Base-by-base conservation (phyloP, 2,329 filamentous ascomycete species). In the Aspergillus sp. region DNA sequence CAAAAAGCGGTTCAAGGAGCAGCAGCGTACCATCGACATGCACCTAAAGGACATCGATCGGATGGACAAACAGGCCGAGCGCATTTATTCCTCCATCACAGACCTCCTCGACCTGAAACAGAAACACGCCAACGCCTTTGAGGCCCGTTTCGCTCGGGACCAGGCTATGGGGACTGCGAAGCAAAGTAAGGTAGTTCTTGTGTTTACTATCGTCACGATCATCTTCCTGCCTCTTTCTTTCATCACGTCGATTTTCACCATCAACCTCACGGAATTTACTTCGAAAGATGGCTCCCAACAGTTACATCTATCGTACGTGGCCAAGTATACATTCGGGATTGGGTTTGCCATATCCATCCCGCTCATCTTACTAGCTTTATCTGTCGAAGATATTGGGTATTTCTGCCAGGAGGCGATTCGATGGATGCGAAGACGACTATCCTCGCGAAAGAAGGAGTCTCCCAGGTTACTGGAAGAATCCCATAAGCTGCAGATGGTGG, bases 71-170 rank as follows among this genome's bases (percentile, higher is more conserved):
- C 81, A 83, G 58, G 80, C 81, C 0, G 71, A 76, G 45, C 72
- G 75, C 19, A 78, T 83, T 47, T 83, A 83, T 55, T 66, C 73
- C 35, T 77, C 73, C 44, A 74, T 85, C 36, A 81, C 77, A 0
- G 77, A 84, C 51, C 65, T 85, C 5, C 74, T 86, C 0, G 82
- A 85, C 50, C 71, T 85, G 1, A 86, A 86, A 54, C 82, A 86
- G 53, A 85, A 85, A 59, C 81, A 85, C 45, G 81, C 80, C 50
- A 85, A 85, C 61, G 80, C 79, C 0, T 77, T 83, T 37, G 82
- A 85, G 57, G 82, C 81, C 1, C 75, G 81, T 3, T 83, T 69
- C 44, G 63, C 65, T 4, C 64, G 68, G 19, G 78, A 83, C 39
- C 80, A 83, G 59, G 81, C 82, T 0, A 73, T 77, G 3, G 76